phyloP scores from a whole-genome alignment of 495 filamentous ascomycete genomes.

The Penicillium pancosmium region DNA sequence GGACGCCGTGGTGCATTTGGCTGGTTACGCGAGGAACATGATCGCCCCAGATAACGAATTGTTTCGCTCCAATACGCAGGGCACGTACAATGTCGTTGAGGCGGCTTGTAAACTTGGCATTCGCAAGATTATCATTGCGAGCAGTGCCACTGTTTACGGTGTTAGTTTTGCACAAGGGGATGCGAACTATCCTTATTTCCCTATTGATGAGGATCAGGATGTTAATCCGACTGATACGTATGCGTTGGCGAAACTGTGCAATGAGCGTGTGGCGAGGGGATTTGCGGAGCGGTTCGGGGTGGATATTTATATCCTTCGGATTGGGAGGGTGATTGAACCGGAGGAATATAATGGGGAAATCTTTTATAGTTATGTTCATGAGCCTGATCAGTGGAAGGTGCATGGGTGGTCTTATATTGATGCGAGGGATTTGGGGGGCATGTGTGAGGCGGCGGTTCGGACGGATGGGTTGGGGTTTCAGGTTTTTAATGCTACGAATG shows the following conservation, averaged over 20 bases:
- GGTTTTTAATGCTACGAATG: constrained; percentile 62
- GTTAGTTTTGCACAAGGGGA: constrained; percentile 60
- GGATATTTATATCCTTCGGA: constrained; percentile 61
- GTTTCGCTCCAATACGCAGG: constrained; percentile 53
- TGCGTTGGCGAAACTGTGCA: constrained; percentile 58
- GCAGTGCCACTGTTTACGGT: constrained; percentile 57
- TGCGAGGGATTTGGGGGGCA: constrained; percentile 57
- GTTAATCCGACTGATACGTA: constrained; percentile 57
- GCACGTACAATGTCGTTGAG: constrained; percentile 61
- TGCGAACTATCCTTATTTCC: constrained; percentile 51
- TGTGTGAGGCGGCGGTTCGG: constrained; percentile 22
- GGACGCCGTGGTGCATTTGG: constrained; percentile 62
- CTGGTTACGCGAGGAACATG: constrained; percentile 62
- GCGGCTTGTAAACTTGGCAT: constrained; percentile 61
- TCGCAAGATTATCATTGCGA: constrained; percentile 59
- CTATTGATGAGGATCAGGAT: constrained; percentile 56
- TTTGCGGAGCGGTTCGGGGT: constrained; percentile 54
- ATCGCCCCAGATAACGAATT: constrained; percentile 59
- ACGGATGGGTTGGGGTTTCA: constrained; percentile 55
- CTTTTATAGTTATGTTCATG: constrained; percentile 53
- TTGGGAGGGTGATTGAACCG: constrained; percentile 60
- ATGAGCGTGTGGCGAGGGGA: constrained; percentile 54
- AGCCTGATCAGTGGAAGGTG: constrained; percentile 53
- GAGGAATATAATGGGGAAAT: constrained; percentile 52
- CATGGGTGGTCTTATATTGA: constrained; percentile 65